Conservation (phyloP, 768 basidiomycete genomes). For the Tricholoma flavovirens region DNA sequence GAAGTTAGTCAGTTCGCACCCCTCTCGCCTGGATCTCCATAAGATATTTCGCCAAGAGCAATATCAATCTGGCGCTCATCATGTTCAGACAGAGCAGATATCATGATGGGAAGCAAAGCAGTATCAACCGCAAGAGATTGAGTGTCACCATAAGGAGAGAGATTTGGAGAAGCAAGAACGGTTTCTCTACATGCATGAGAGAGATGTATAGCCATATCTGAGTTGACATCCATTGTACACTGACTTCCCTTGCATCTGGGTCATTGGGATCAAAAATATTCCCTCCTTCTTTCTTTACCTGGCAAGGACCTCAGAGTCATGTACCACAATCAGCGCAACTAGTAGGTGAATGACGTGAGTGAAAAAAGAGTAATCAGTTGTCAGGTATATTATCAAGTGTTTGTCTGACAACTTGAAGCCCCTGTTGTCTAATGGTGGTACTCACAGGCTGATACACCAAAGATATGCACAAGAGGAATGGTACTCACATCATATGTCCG, state of each 20-base stretch:
- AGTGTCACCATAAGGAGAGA: slow-evolving; percentile 40
- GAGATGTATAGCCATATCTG: slow-evolving; percentile 85
- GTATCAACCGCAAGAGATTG: slow-evolving; percentile 28
- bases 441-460: too few species aligned
- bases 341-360: too few species aligned
- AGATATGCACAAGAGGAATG: too few species aligned
- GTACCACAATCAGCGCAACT: neutral
- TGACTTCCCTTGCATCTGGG: slow-evolving; percentile 78
- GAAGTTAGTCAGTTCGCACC: neutral
- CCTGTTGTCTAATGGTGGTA: slow-evolving; percentile 89
- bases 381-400: too few species aligned
- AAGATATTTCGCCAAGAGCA: slow-evolving; percentile 14
- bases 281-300: neutral
- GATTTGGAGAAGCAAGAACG: slow-evolving; percentile 30
- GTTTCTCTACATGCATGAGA: slow-evolving; percentile 68
- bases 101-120: slow-evolving; percentile 18
- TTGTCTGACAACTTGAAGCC: slow-evolving; percentile 35
- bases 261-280: slow-evolving; percentile 64
- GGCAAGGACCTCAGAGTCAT: slow-evolving; percentile 31
- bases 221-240: slow-evolving; percentile 87
- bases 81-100: slow-evolving; percentile 16
- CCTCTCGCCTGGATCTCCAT: slow-evolving; percentile 6
- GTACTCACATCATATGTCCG: too few species aligned
- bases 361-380: too few species aligned
- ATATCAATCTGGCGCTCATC: slow-evolving; percentile 31